Evolutionary conservation across 108 stramenopile species (phyloP).

Genomic region (Asterionellopsis glacialis): DNA sequence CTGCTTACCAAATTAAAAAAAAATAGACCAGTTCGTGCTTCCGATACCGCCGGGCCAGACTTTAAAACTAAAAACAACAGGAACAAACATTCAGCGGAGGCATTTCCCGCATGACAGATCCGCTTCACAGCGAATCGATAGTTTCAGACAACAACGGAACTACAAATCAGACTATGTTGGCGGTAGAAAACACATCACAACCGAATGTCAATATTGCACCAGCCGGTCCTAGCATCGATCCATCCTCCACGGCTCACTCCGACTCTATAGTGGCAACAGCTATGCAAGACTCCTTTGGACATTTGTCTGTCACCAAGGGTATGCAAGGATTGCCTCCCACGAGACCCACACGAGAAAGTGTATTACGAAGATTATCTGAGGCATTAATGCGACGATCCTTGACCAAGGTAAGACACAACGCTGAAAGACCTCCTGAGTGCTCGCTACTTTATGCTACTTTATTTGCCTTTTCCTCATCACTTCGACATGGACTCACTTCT

Average conservation of each 20-base stretch:
- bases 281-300: neutral
- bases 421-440: too few species aligned
- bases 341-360: constrained; percentile 44
- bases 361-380: constrained; percentile 52
- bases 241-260: too few species aligned
- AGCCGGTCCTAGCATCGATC: neutral
- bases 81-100: too few species aligned
- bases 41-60: too few species aligned
- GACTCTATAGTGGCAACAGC: too few species aligned
- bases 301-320: neutral
- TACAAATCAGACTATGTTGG: neutral
- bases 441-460: too few species aligned
- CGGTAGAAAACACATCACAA: neutral
- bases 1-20: too few species aligned
- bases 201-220: neutral
- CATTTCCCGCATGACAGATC: too few species aligned
- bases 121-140: neutral
- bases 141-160: neutral
- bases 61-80: too few species aligned
- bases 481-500: neutral
- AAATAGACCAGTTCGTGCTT: too few species aligned
- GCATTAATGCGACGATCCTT: constrained; percentile 52
- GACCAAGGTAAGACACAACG: constrained; percentile 27
- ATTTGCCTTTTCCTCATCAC: neutral
- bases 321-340: neutral